Base-by-base conservation (phyloP, 2,329 filamentous ascomycete species). In the Septoria petroselini region DNA sequence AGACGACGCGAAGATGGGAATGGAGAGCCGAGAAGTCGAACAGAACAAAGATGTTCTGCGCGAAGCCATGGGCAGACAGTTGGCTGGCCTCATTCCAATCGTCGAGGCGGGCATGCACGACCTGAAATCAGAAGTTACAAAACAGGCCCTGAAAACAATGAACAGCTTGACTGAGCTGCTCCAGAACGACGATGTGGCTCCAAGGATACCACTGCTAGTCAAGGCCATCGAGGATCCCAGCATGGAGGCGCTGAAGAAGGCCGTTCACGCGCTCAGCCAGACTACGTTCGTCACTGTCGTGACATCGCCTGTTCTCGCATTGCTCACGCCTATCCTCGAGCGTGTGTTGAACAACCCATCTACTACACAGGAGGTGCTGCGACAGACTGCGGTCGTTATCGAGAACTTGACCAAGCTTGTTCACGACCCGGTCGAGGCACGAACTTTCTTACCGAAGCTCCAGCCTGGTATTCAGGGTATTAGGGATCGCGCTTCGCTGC, bases 361-460 rank as follows among this genome's bases (percentile, higher is more conserved):
- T 12, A 98, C 93, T 3, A 80, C 88, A 3, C 93, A 98, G 70
- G 93, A 98, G 73, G 91, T 97, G 17, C 78, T 96, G 48, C 86
- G 93, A 54, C 91, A 96, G 73, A 95, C 93, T 2, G 90, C 95
- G 23, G 90, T 98, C 47, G 94, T 98, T 43, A 87, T 93, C 15
- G 93, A 98, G 75, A 98, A 98, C 74, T 76, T 98, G 75, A 98
- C 93, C 54, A 97, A 95, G 76, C 83, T 98, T 25, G 93, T 98
- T 21, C 93, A 98, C 71, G 91, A 88, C 68, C 93, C 93, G 11
- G 83, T 95, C 53, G 93, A 98, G 75, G 93, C 93, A 27, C 82
- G 93, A 59, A 88, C 88, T 48, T 98, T 98, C 78, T 73, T 98
- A 67, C 93, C 93, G 43, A 96, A 95, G 73, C 78, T 98, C 44